Percentiles rank a stretch among this genome's conserved stretches.
phyloP scores from a whole-genome alignment of 2,329 filamentous ascomycete genomes.

The Annulohypoxylon truncatum region DNA sequence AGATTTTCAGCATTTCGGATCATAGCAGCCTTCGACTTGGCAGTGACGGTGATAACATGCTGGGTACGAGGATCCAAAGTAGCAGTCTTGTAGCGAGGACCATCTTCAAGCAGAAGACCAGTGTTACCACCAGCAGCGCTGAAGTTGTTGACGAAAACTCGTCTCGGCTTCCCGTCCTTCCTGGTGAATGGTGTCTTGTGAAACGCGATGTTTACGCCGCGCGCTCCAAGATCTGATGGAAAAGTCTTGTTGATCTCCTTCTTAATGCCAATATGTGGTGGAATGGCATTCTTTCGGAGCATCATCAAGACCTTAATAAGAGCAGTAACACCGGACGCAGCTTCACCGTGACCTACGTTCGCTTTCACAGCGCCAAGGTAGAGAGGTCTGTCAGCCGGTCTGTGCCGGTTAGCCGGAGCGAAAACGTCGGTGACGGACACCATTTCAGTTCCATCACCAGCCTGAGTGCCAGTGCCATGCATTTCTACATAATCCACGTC shows the following conservation, averaged over 20 bases:
- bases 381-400: constrained; percentile 63
- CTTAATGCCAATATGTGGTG: constrained; percentile 76
- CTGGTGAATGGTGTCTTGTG: constrained; percentile 63
- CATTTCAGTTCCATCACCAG: constrained; percentile 86
- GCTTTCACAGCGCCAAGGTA: constrained; percentile 73
- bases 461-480: constrained; percentile 90
- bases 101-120: constrained; percentile 73
- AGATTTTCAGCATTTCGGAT: constrained; percentile 68
- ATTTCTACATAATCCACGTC: constrained; percentile 89
- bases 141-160: constrained; percentile 74
- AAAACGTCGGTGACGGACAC: constrained; percentile 73
- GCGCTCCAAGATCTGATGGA: constrained; percentile 65
- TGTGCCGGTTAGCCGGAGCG: constrained; percentile 60
- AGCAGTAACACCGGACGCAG: constrained; percentile 70
- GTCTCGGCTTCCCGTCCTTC: constrained; percentile 59
- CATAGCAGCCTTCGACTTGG: constrained; percentile 66
- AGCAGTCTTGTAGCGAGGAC: constrained; percentile 54
- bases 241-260: constrained; percentile 69
- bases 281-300: constrained; percentile 71
- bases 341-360: constrained; percentile 72
- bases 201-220: constrained; percentile 69
- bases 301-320: constrained; percentile 74
- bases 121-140: constrained; percentile 79
- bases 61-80: constrained; percentile 63
- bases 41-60: constrained; percentile 70